Base-by-base conservation (phyloP, 176 grass and related monocot genomes). In the Leersia perrieri region DNA sequence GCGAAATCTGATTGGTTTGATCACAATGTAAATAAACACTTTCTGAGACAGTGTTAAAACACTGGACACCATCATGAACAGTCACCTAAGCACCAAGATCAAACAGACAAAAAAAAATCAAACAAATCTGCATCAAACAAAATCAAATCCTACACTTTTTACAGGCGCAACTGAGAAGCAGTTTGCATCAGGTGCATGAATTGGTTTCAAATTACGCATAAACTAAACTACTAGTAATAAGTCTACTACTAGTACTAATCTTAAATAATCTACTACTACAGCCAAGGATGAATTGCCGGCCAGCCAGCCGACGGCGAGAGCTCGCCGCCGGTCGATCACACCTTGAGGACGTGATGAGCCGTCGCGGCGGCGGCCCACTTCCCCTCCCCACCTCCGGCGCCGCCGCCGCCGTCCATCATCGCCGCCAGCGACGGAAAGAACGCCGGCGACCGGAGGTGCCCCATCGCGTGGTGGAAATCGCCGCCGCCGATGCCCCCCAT, bases 201-300 rank as follows among this genome's bases (percentile, higher is more conserved):
- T 49, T 9, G 16, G 8, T 29, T 63, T 44, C 38, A 16, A 16
- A 5, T 32, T 77, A 49, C 13, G 20, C 79, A 28, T 33, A 68
- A 14, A 1, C 45, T 51, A 53, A n/a, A n/a, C n/a, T n/a, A n/a
- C n/a, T n/a, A n/a, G n/a, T n/a, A n/a, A n/a, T n/a, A n/a, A n/a
- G n/a, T n/a, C n/a, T n/a, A n/a, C n/a, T n/a, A n/a, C n/a, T n/a
- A n/a, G n/a, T n/a, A n/a, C n/a, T n/a, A n/a, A n/a, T n/a, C n/a
- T n/a, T n/a, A n/a, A n/a, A n/a, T n/a, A n/a, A n/a, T n/a, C 49
- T 53, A 22, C 49, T 22, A 5, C 26, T 26, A n/a, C 66, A 90
- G 91, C 91, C 91, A 94, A 91, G 88, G 64, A 94, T 94, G 92
- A 94, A 11, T 83, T 86, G 84, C 89, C 89, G 26, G 63, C 58